Evolutionary conservation across 2,329 filamentous ascomycete genomes (phyloP).

Genomic region (Ophiostoma pallidulum): DNA sequence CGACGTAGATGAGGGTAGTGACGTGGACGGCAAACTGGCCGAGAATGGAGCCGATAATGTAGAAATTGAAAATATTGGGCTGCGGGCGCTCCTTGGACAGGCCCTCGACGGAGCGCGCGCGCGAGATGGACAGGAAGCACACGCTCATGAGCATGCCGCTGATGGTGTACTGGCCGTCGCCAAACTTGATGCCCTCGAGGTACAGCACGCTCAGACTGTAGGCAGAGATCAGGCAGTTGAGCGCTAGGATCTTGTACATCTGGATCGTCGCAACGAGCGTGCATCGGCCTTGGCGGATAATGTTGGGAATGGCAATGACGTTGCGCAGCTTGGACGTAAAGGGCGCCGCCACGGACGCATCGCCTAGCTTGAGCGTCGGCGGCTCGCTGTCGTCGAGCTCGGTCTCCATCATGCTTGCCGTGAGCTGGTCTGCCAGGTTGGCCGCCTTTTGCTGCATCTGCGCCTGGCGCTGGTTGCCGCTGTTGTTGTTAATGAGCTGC

Average conservation of each 20-base stretch:
- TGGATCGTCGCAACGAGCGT: conserved; percentile 97
- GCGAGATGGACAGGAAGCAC: conserved; percentile 97
- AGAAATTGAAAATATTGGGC: conserved; percentile 97
- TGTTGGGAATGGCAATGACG: conserved; percentile 94
- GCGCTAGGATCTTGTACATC: conserved; percentile 99
- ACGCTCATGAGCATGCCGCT: conserved; percentile 99
- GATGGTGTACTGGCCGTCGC: conserved; percentile 95
- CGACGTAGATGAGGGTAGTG: conserved; percentile 85
- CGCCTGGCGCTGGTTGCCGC: conserved; percentile 43
- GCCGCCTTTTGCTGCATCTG: conserved; percentile 62
- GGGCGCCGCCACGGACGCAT: conserved; percentile 91
- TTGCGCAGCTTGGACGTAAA: conserved; percentile 98
- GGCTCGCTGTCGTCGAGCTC: conserved; percentile 85
- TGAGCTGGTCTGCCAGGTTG: conserved; percentile 76
- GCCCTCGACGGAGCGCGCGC: conserved; percentile 88
- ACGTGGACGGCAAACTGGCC: conserved; percentile 97
- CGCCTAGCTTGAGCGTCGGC: conserved; percentile 90
- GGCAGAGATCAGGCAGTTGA: conserved; percentile 96
- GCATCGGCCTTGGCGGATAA: conserved; percentile 94
- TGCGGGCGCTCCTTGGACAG: conserved; percentile 95
- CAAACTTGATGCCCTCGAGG: conserved; percentile 97
- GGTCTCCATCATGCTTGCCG: conserved; percentile 66
- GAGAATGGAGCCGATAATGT: conserved; percentile 95
- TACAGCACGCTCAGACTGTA: conserved; percentile 96
- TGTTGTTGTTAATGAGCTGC: conserved; percentile 37